Base-by-base conservation (phyloP, 768 basidiomycete genomes). In the Punctularia strigosozonata region DNA sequence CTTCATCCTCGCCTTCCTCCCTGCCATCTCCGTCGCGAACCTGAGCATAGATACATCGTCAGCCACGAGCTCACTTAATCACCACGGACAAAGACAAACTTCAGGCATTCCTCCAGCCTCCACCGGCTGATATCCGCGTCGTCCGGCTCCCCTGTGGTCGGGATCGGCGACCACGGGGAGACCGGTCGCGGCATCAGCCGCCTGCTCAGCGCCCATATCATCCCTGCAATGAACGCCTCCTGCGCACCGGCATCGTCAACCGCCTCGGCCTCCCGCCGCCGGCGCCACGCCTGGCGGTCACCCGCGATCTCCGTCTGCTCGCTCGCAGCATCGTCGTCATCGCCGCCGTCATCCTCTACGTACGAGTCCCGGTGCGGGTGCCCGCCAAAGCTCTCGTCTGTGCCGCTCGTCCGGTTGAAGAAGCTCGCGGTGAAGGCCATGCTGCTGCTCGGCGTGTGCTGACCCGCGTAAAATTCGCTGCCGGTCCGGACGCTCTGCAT, bases 1-100 rank as follows among this genome's bases (percentile, higher is more conserved):
- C 35, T 64, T 59, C 37, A 69, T 61, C 34, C 77, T 64, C 6
- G 77, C 80, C 53, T 81, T 85, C 24, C 86, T 67, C 25, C 85
- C 84, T 12, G 85, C 73, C 6, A 89, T 60, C 54, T 90, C 86
- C 0, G 83, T 86, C 5, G 86, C 85, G 56, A 90, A 90, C 49
- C 86, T 87, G 20, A 14, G 4, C 8, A 19, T 14, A 34, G 40
- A 24, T 7, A 30, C 18, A 34, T 42, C 38, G 22, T 18, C 25
- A 31, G 32, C 17, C 1, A 24, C 34, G 25, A 37, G 41, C 13
- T 31, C 25, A 37, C 26, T 17, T 14, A 33, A 24, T 8, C 6
- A 18, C 20, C 12, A n/a, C 23, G 12, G 24, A 19, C 12, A 20
- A 12, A 37, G 4, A 54, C 62, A 37, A 38, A 85, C 82, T 80